Evolutionary conservation across 805 yeast genomes (phyloP), one percentile per base, ranked within the genome.

Genomic region (Kregervanrija pseudodelftensis): DNA sequence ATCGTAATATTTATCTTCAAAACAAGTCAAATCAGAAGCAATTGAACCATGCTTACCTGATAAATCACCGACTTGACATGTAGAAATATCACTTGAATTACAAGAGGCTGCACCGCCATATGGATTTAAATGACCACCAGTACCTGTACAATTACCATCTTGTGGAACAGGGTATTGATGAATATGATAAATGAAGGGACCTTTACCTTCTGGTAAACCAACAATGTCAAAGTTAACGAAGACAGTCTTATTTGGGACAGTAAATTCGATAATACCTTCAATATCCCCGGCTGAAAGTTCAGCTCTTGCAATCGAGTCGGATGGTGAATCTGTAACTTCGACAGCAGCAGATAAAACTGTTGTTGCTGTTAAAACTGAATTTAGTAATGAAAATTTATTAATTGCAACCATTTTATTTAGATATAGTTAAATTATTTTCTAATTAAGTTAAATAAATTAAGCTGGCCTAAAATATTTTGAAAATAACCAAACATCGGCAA

Each of bases 1-100:
- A 57, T 82, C 89, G 47, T 70, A 64, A 59, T 78, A 82, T 46
- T 69, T 69, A 33, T 76, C 66, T 59, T 79, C 81, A 60, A 75
- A 79, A 57, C 85, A 80, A 13, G 85, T 80, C 28, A 22, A 22
- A 7, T 22, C 28, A 31, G 84, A 70, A 57, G 80, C 73, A 56
- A 82, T 79, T 64, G 66, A 72, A 10, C 90, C 90, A 61, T 82
- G 87, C 59, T 82, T 82, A 36, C 90, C 90, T 34, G 85, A 75
- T 53, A 82, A 74, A 56, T 82, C 88, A 46, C 90, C 90, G 35
- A 82, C 76, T 63, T 79, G 80, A 58, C 86, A 82, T 34, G 59
- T 65, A 9, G 79, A 60, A 60, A 80, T 82, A 52, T 72, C 68
- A 15, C 66, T 66, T 17, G 59, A 48, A 41, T 72, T 79, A 60